These are phyloP conservation scores for Sesbania bispinosa DNA, from an alignment of 306 rosid genomes.

Conservation along the genomic window DNA sequence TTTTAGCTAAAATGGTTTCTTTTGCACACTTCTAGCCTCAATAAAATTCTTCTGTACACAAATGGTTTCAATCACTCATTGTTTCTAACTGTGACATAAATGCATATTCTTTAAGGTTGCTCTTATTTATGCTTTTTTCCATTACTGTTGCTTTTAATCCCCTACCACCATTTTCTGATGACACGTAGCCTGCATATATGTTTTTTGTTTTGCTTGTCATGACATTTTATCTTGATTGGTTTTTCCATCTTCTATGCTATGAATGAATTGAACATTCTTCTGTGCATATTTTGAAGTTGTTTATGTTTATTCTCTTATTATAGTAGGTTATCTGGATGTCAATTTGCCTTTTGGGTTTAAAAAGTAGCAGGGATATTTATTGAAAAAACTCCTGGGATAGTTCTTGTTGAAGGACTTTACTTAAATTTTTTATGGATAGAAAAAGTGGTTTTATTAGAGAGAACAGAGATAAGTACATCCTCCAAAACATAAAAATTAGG, in stretches of 20 bases:
- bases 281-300: neutral
- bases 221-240: neutral
- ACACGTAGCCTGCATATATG: neutral
- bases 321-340: neutral
- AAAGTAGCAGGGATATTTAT: neutral
- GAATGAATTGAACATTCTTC: neutral
- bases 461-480: too few relatives aligned
- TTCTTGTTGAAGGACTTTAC: neutral
- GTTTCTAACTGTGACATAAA: neutral
- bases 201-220: neutral
- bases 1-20: neutral
- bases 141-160: neutral
- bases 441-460: too few relatives aligned
- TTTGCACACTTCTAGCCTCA: neutral
- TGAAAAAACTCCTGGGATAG: neutral
- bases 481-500: too few relatives aligned
- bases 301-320: neutral
- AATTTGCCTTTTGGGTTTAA: neutral
- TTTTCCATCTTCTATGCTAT: neutral
- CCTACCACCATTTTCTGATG: neutral
- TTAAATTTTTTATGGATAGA: too few relatives aligned
- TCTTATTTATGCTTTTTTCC: neutral
- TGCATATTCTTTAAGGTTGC: neutral
- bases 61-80: neutral
- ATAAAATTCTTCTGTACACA: neutral